These are phyloP conservation scores for Ilex asprella DNA, from an alignment of 257 asterid species.

Conservation along the genomic window DNA sequence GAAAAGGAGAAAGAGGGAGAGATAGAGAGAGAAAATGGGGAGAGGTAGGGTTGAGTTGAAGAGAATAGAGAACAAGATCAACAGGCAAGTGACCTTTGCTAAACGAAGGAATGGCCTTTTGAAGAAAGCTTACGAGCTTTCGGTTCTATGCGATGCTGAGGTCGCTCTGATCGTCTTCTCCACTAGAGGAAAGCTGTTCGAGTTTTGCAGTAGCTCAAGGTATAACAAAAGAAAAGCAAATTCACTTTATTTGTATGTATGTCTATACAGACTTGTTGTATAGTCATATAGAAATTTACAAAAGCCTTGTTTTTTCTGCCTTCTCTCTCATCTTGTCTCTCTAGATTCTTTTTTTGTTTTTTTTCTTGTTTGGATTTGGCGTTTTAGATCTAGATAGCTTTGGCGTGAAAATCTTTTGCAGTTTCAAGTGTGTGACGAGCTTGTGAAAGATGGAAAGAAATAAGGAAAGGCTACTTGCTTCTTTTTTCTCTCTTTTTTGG, in stretches of 20 bases:
- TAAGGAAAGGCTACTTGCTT: constrained; percentile 8
- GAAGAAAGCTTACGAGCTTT: constrained; percentile 97
- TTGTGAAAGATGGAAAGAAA: constrained; percentile 10
- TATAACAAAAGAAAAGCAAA: constrained; percentile 11
- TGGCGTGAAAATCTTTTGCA: not conserved
- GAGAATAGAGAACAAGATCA: constrained; percentile 96
- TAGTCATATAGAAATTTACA: not conserved
- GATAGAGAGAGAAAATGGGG: constrained; percentile 44
- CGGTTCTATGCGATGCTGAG: constrained; percentile 93
- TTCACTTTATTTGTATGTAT: not conserved
- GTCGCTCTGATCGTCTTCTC: constrained; percentile 97
- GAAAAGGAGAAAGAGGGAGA: constrained; percentile 5
- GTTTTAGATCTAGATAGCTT: constrained; percentile 24
- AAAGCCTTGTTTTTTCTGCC: not conserved
- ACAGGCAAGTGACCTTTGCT: constrained; percentile 93
- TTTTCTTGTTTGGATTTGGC: constrained; percentile 7
- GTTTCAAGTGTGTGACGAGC: not conserved
- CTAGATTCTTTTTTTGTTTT: constrained; percentile 13
- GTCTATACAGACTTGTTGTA: constrained; percentile 11
- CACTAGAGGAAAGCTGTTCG: constrained; percentile 98
- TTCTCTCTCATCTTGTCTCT: constrained; percentile 2
- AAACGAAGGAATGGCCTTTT: constrained; percentile 87
- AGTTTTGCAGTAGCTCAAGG: constrained; percentile 99
- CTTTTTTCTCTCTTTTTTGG: constrained; percentile 21
- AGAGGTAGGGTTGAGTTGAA: constrained; percentile 87